These are phyloP conservation scores for Babesia sp. DNA, from an alignment of 169 alveolate genomes.

Conservation along the genomic window DNA sequence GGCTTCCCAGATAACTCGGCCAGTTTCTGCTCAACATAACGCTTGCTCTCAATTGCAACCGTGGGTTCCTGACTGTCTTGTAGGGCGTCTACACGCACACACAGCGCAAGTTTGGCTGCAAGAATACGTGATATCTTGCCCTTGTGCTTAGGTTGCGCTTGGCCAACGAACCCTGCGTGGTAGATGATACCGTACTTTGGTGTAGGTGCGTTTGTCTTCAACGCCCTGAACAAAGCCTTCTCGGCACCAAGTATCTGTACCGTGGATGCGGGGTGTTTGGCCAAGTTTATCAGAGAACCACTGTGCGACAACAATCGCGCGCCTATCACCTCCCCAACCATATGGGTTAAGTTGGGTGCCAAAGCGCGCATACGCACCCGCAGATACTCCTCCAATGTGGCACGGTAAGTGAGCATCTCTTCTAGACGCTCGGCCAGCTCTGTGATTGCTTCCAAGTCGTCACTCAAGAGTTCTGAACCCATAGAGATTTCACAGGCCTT, in stretches of 20 bases:
- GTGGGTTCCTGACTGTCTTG: constrained; percentile 91
- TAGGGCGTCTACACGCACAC: constrained; percentile 98
- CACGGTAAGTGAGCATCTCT: constrained; percentile 94
- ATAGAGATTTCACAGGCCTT: constrained; percentile 98
- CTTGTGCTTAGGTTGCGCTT: constrained; percentile 95
- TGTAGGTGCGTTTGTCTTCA: constrained; percentile 96
- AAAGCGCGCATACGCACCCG: constrained; percentile 97
- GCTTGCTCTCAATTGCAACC: constrained; percentile 89
- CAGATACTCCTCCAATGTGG: constrained; percentile 91
- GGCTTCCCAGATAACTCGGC: constrained; percentile 45
- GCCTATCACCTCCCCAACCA: constrained; percentile 99
- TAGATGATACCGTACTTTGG: constrained; percentile 99
- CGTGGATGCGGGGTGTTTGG: constrained; percentile 99
- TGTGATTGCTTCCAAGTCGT: constrained; percentile 91
- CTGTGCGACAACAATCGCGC: constrained; percentile 99
- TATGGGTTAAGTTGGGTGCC: constrained; percentile 98
- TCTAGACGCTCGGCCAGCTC: constrained; percentile 94
- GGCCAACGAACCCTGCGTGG: constrained; percentile 99
- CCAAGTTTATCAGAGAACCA: constrained; percentile 96
- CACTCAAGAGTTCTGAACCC: constrained; percentile 98
- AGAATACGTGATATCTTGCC: constrained; percentile 97
- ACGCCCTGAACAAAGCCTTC: constrained; percentile 99
- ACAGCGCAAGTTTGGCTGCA: constrained; percentile 98
- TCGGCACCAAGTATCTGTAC: constrained; percentile 98
- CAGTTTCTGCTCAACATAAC: constrained; percentile 90